These are phyloP conservation scores for Apiotrichum gamsii DNA, from an alignment of 1,284 basidiomycete genomes.

Conservation along the genomic window DNA sequence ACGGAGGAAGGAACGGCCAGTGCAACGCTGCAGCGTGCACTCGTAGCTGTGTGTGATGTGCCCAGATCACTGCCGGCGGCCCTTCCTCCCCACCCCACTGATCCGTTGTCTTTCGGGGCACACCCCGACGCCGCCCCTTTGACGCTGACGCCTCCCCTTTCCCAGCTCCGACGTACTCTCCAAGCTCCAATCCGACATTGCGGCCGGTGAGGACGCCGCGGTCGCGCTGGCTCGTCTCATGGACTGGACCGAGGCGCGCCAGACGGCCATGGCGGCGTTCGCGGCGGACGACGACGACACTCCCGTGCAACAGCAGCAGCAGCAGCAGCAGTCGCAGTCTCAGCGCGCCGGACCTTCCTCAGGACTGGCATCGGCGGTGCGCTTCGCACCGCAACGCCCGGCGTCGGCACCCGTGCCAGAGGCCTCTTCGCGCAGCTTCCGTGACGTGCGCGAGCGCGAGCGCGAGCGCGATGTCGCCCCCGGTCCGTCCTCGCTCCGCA, in stretches of 20 bases:
- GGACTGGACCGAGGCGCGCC: constrained; percentile 49
- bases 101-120: no score
- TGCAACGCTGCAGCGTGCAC: no score
- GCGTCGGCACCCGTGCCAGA: constrained; percentile 21
- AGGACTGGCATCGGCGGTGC: no score
- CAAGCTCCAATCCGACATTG: constrained; percentile 41
- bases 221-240: constrained; percentile 44
- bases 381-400: constrained; percentile 7
- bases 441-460: no score
- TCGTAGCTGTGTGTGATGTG: no score
- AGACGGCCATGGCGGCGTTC: constrained; percentile 41
- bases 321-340: constrained; percentile 1
- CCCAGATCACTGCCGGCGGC: no score
- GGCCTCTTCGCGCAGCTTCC: no score
- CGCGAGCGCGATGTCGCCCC: not conserved
- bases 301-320: not conserved
- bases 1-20: no score
- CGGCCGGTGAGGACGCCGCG: constrained; percentile 37
- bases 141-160: constrained; percentile 2
- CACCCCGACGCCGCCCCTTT: no score
- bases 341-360: no score
- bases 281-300: constrained; percentile 36
- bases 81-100: no score
- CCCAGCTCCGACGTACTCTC: constrained; percentile 41
- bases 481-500: constrained; percentile 5